Evolutionary conservation across 257 asterid genomes (phyloP).

Genomic region (Plantago ovata): DNA sequence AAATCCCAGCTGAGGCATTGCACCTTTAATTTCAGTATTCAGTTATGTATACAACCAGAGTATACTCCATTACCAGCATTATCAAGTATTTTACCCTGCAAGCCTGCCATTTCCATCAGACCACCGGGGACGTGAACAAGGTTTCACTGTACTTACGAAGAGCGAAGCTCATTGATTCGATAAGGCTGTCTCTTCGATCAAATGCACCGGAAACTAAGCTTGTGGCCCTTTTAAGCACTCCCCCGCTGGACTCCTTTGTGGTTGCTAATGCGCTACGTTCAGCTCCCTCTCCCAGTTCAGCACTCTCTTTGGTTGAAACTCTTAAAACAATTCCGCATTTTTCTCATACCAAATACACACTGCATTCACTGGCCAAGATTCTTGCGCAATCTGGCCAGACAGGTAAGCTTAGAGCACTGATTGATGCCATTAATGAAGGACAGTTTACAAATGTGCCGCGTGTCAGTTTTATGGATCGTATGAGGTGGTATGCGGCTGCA

Average conservation of each 20-base stretch:
- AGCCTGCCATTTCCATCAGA: constrained; percentile 37
- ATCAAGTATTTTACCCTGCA: constrained; percentile 30
- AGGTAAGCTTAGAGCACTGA: constrained; percentile 53
- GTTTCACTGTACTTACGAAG: constrained; percentile 68
- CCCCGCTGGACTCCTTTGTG: constrained; percentile 73
- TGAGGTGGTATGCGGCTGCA: constrained; percentile 74
- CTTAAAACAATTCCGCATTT: constrained; percentile 57
- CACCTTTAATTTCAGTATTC: background rate
- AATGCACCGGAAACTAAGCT: constrained; percentile 49
- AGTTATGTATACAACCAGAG: constrained; percentile 34
- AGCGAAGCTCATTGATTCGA: constrained; percentile 76
- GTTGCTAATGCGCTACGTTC: constrained; percentile 75
- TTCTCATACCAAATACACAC: constrained; percentile 68
- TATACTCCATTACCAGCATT: constrained; percentile 22
- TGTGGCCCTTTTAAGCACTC: constrained; percentile 39
- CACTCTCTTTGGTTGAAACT: constrained; percentile 52
- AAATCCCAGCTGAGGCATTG: background rate
- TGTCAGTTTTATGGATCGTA: constrained; percentile 78
- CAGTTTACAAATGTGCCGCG: constrained; percentile 54
- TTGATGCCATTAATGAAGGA: constrained; percentile 63
- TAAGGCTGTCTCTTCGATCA: constrained; percentile 75
- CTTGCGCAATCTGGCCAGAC: constrained; percentile 72
- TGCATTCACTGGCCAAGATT: constrained; percentile 68
- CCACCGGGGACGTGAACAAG: constrained; percentile 44
- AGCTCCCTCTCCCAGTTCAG: constrained; percentile 76